These are phyloP conservation scores for Hanseniaspora jakobsenii DNA, from an alignment of 805 yeast species.

Conservation along the genomic window DNA sequence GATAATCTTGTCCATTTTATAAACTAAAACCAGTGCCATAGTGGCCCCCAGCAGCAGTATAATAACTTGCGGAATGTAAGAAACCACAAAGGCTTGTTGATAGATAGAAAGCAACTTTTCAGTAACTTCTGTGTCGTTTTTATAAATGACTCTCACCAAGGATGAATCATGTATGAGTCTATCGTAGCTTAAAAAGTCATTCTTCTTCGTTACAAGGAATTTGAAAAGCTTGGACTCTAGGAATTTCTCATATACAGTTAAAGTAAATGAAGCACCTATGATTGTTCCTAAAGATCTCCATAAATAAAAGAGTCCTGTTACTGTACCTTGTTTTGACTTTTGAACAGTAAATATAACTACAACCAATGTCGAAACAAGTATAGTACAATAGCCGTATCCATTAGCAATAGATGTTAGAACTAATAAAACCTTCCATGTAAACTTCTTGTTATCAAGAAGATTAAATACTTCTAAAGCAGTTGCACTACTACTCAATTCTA, in stretches of 20 bases:
- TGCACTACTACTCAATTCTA: slow-evolving; percentile 9
- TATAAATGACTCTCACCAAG: slow-evolving; percentile 22
- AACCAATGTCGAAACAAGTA: slow-evolving; percentile 50
- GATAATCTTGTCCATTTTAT: slow-evolving; percentile 1
- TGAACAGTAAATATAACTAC: slow-evolving; percentile 37
- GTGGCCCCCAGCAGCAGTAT: slow-evolving; percentile 20
- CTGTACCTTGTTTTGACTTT: slow-evolving; percentile 35
- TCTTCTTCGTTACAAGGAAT: slow-evolving; percentile 23
- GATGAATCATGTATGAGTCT: slow-evolving; percentile 24
- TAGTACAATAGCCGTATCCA: slow-evolving; percentile 41
- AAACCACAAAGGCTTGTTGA: slow-evolving; percentile 22
- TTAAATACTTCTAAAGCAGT: slow-evolving; percentile 5
- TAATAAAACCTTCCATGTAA: slow-evolving; percentile 26
- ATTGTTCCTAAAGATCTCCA: slow-evolving; percentile 41
- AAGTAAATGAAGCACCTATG: slow-evolving; percentile 35
- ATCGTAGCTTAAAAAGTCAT: slow-evolving; percentile 21
- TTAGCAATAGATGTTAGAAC: slow-evolving; percentile 28
- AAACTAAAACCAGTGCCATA: slow-evolving; percentile 15
- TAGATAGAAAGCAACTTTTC: slow-evolving; percentile 20
- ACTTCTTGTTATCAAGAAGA: slow-evolving; percentile 5
- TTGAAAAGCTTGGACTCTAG: slow-evolving; percentile 26
- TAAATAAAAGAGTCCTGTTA: slow-evolving; percentile 39
- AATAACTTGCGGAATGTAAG: slow-evolving; percentile 24
- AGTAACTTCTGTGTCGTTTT: slow-evolving; percentile 13
- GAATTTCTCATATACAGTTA: slow-evolving; percentile 30